Evolutionary conservation across 2,329 filamentous ascomycete species (phyloP), one percentile per base, ranked within the genome.

Genomic region (Dryadomyces quercivorus): DNA sequence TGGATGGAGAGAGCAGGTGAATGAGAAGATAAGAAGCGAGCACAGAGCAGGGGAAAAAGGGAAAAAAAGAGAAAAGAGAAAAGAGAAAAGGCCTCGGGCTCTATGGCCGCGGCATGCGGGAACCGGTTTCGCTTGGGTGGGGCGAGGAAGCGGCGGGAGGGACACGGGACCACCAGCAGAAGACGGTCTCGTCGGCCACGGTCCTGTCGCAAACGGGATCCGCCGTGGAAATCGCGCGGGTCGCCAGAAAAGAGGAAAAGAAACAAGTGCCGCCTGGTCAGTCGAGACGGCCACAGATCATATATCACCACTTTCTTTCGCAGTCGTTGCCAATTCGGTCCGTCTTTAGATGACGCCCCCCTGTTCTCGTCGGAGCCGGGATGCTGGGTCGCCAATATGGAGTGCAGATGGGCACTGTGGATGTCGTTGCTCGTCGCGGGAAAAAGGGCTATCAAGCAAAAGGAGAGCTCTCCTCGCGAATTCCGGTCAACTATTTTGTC

Each of bases 211-310:
- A 31, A 31, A 31, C 26, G 26, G 4, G 4, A 5, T 31, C 26
- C 26, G 26, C 26, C 26, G 26, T 31, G 4, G 26, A 5, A 31
- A 31, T 31, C 26, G 8, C 26, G 26, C 26, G 8, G 26, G 26
- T 31, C 26, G 26, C 26, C 26, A 36, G 20, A 47, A n/a, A n/a
- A n/a, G n/a, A n/a, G 26, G 2, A 16, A 38, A 6, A 45, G 18
- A 20, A 13, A n/a, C 20, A 46, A 20, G 44, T 22, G 26, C 44
- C 21, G 44, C 21, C 26, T 51, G 16, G 55, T 53, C 43, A 59
- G 49, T 50, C 55, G 36, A 50, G 52, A 34, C 53, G 54, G 56
- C 57, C 52, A 51, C 53, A 55, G 54, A 31, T 50, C 58, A 56
- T 56, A 56, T 56, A 54, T 54, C 52, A 50, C 49, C 22, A 10